Evolutionary conservation across 495 filamentous ascomycete genomes (phyloP), one percentile per base, ranked within the genome.

Genomic region (Sporormia fimetaria): DNA sequence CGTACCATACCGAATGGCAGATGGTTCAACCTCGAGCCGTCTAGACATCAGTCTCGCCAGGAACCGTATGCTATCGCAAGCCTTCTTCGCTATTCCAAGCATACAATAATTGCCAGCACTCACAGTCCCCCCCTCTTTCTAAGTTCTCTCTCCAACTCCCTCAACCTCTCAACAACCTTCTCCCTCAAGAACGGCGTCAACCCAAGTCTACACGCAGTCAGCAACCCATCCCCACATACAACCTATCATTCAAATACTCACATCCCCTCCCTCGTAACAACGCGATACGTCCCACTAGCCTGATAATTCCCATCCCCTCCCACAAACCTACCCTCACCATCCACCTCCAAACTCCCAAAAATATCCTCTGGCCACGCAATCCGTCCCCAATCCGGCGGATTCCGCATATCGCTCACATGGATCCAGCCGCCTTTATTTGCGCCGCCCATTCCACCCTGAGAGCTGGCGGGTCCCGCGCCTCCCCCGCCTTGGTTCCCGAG

Each of bases 351-450:
- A 54, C 87, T 94, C 22, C 88, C 88, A 54, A 96, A 78, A 41
- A 96, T 96, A 64, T 96, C 85, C 61, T 93, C 87, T 0, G 81
- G 77, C 72, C 81, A 62, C 31, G 88, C 82, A 53, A 94, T 93
- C 35, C 90, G 61, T 0, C 90, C 90, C 66, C 73, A 98, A 48
- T 94, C 87, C 6, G 87, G 87, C 12, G 86, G 83, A 37, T 81
- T 79, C 44, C 90, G 67, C 51, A 56, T 54, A 55, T 95, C 90
- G 33, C 79, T 88, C 3, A 98, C 68, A 67, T 98, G 90, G 12
- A 94, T 73, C 67, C 80, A 90, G 0, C 90, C 90, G 15, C 88
- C 90, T 37, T 81, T 65, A 0, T 84, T 86, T 1, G 70, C 85
- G 11, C 84, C 83, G 1, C 87, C 88, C 18, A 71, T 75, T 21